Base-by-base conservation (phyloP, 2,329 filamentous ascomycete genomes). In the Fusarium pininemorale region DNA sequence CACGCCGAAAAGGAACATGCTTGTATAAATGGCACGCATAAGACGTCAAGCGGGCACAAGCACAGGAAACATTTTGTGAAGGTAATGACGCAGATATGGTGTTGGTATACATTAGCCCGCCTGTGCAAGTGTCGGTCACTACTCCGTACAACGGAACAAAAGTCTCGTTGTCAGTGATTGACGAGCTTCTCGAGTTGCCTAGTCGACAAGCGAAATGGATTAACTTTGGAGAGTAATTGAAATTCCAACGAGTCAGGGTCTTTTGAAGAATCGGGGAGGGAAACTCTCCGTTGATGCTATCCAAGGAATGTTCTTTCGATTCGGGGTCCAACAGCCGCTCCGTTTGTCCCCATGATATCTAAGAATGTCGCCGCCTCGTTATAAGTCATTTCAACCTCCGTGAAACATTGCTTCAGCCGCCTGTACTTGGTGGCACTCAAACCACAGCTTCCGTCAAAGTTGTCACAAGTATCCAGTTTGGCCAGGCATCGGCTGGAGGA, bases 351-450 rank as follows among this genome's bases (percentile, higher is more conserved):
- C 42, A 26, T 60, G 39, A 18, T 53, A 48, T 32, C 55, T 54
- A 20, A 20, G 39, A 38, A 50, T 65, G 32, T 24, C 32, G 32
- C 38, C 50, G 61, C 61, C 56, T 66, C 62, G n/a, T 57, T 45
- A 24, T 44, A 64, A 55, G 53, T 70, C 60, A 64, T 64, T 28
- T 58, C 47, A 69, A 74, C 60, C 63, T 64, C 66, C 54, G 68
- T 77, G 71, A 75, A 77, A 78, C 74, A 77, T 66, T 59, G 69
- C 74, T 68, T 78, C 74, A 77, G 72, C 69, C 63, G 62, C 74
- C 66, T 65, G 74, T 74, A 26, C 58, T 66, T 51, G 56, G 70
- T 77, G 53, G 55, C 62, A 74, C 73, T 66, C 56, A 54, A 58
- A 60, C 30, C 60, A 74, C 57, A 57, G 63, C 48, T 57, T 64